A percentile compares a stretch with the other conserved stretches of the same genome.
These are phyloP conservation scores for Laguncularia racemosa DNA, from an alignment of 345 rosid genomes.

Conservation along the genomic window DNA sequence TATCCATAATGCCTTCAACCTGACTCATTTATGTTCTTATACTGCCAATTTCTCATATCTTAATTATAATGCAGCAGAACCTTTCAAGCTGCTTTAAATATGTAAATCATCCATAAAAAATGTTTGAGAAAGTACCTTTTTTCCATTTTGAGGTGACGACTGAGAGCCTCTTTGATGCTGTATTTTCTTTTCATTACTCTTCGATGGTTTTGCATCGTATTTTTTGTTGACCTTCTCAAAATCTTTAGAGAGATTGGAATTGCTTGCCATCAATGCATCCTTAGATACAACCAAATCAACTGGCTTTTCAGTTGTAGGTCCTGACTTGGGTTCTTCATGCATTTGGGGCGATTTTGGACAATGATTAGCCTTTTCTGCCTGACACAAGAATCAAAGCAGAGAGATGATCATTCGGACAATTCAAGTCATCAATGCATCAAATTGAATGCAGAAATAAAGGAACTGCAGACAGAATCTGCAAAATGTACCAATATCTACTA, in stretches of 20 bases:
- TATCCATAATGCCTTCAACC: too few relatives aligned
- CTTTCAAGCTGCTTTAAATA: too few relatives aligned
- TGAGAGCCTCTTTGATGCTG: constrained; percentile 15
- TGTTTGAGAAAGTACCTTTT: constrained; percentile 24
- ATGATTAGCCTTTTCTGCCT: constrained; percentile 35
- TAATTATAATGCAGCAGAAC: too few relatives aligned
- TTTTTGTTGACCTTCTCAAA: constrained; percentile 13
- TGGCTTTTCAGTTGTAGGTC: constrained; percentile 18
- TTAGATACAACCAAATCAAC: constrained; percentile 15
- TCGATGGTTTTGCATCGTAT: constrained; percentile 11
- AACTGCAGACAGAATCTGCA: background rate
- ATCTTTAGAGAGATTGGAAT: constrained; percentile 10
- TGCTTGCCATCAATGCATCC: constrained; percentile 20
- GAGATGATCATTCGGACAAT: background rate
- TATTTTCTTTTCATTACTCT: constrained; percentile 17
- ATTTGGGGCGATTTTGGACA: constrained; percentile 22
- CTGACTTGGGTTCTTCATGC: constrained; percentile 26
- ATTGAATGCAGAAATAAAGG: background rate
- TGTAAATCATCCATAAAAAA: background rate
- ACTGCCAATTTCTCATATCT: too few relatives aligned
- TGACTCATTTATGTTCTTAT: too few relatives aligned
- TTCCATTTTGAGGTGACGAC: constrained; percentile 20
- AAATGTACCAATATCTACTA: too few relatives aligned
- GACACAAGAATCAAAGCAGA: constrained; percentile 3
- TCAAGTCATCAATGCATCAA: background rate